Evolutionary conservation across 106 monocot genomes (phyloP), one percentile per base, ranked within the genome.

Genomic region (Allium fistulosum): DNA sequence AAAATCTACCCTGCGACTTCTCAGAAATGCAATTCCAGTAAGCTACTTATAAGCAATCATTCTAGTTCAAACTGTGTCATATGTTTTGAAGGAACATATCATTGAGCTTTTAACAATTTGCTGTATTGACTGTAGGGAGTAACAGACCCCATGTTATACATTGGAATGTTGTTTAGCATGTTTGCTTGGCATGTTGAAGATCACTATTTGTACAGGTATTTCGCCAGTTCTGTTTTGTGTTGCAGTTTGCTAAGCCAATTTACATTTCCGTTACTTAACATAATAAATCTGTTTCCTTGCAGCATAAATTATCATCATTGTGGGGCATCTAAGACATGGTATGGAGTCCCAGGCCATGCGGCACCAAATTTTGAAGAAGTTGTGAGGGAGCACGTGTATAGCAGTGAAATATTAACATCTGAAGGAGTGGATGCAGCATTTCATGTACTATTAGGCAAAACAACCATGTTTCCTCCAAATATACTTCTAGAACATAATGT

Each of bases 181-280:
- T 96, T 91, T 73, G 91, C 96, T 28, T 96, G 96, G 96, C 96
- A 91, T 77, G 96, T 96, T 13, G 96, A 96, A 84, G 96, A 96
- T 76, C 96, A 96, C 71, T 96, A 88, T 70, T 68, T 97, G 22
- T 97, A 97, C 76, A 96, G 96, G 96, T 91, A 79, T 8, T 48
- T 17, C 37, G 7, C 27, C 10, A n/a, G 62, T 57, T 57, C 26
- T 46, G 59, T 17, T 37, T 5, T 37, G 37, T 2, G 4, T 37
- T 70, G 48, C 48, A 57, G 48, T 14, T 72, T 66, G 17, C 37
- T 46, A 10, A n/a, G 10, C 49, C 9, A 50, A 57, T 61, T 17
- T 72, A 45, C 7, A 37, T 58, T 26, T 4, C 14, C 46, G 26
- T 27, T 56, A 28, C 69, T 66, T 58, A 62, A 37, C 14, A 27